Conservation (phyloP, 257 asterid species). For the Jacaranda copaia region DNA sequence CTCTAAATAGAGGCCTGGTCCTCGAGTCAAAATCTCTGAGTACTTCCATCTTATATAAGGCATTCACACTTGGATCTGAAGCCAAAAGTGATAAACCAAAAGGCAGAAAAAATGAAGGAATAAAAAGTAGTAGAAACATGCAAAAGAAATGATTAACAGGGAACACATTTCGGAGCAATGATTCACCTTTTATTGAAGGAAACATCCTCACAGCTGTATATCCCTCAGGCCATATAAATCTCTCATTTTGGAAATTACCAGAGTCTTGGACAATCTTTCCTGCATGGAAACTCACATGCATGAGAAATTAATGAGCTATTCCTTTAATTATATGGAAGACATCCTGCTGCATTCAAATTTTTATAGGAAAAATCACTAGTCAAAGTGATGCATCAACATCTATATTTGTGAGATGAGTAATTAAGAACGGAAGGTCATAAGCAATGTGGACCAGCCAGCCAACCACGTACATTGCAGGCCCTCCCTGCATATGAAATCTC, state of each 20-base stretch:
- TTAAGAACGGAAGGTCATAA: constrained; percentile 24
- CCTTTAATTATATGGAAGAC: constrained; percentile 27
- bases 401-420: constrained; percentile 1
- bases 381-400: constrained; percentile 31
- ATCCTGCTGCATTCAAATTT: constrained; percentile 11
- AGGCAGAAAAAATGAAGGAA: constrained; percentile 23
- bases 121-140: constrained; percentile 19
- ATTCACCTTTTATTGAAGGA: constrained; percentile 67
- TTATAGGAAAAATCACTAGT: constrained; percentile 23
- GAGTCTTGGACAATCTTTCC: constrained; percentile 84
- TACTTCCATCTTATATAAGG: constrained; percentile 84
- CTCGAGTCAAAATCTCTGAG: constrained; percentile 71
- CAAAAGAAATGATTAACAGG: constrained; percentile 24
- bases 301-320: constrained; percentile 36
- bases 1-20: constrained; percentile 78
- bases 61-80: constrained; percentile 70
- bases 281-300: constrained; percentile 49
- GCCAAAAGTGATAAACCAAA: constrained; percentile 40
- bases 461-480: constrained; percentile 15
- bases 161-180: constrained; percentile 29
- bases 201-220: constrained; percentile 81
- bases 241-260: constrained; percentile 71
- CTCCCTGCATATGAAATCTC: constrained; percentile 5
- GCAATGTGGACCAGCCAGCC: constrained; percentile 24
- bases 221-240: constrained; percentile 87